Evolutionary conservation across 2,329 filamentous ascomycete species (phyloP).

Genomic region (Trichocomaceae sp.): DNA sequence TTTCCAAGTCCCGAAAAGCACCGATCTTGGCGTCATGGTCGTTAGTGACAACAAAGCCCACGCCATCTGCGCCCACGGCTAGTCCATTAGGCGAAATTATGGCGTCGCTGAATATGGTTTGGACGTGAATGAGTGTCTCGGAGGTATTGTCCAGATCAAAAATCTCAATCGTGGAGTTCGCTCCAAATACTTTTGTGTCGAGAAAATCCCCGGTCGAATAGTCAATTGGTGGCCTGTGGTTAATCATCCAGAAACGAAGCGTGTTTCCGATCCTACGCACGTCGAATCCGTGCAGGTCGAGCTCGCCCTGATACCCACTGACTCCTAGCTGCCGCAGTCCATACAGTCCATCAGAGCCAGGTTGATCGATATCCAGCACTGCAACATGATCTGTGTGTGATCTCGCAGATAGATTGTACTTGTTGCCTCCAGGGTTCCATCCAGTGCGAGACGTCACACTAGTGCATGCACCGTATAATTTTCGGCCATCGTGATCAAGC

Average conservation of each 20-base stretch:
- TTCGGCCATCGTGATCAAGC: constrained; percentile 21
- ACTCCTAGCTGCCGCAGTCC: constrained; percentile 18
- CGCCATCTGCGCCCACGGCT: constrained; percentile 26
- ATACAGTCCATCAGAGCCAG: constrained; percentile 16
- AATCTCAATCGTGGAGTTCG: constrained; percentile 33
- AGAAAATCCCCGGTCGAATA: constrained; percentile 24
- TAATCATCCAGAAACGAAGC: constrained; percentile 29
- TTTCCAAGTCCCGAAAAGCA: constrained; percentile 18
- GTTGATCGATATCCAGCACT: constrained; percentile 24
- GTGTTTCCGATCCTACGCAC: constrained; percentile 20
- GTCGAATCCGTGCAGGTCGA: constrained; percentile 31
- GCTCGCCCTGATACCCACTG: constrained; percentile 15
- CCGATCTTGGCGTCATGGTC: constrained; percentile 28
- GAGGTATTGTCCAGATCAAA: constrained; percentile 25
- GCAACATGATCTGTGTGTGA: constrained; percentile 21
- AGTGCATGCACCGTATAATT: constrained; percentile 23
- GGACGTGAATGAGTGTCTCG: constrained; percentile 25
- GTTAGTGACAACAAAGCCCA: constrained; percentile 32
- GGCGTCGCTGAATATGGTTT: constrained; percentile 24
- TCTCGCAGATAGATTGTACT: constrained; percentile 19
- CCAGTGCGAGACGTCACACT: constrained; percentile 17
- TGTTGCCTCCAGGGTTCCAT: constrained; percentile 21
- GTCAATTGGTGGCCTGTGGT: constrained; percentile 29
- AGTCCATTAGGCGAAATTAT: constrained; percentile 33
- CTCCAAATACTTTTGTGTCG: constrained; percentile 25